These are phyloP conservation scores for Colletotrichum destructivum DNA, from an alignment of 2,329 filamentous ascomycete species.

Conservation along the genomic window DNA sequence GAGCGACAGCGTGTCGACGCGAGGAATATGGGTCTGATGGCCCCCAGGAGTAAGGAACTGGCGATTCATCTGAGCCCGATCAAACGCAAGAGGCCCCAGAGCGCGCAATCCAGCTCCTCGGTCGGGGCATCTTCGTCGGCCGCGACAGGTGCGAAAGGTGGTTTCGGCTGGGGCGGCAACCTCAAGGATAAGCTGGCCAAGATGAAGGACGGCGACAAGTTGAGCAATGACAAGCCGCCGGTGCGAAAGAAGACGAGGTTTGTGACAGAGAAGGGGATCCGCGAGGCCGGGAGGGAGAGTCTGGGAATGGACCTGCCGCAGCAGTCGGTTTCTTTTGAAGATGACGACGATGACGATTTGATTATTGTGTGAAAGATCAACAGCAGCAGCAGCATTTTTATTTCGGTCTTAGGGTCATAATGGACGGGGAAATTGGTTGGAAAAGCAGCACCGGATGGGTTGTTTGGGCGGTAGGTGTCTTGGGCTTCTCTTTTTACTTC, in stretches of 20 bases:
- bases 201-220: conserved; percentile 74
- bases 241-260: conserved; percentile 84
- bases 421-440: not conserved
- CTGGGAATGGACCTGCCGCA: conserved; percentile 67
- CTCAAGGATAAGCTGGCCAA: conserved; percentile 70
- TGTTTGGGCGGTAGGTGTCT: conserved; percentile 10
- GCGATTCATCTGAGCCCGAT: conserved; percentile 71
- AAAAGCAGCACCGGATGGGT: not conserved
- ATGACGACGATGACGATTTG: conserved; percentile 67
- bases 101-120: conserved; percentile 57
- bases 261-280: conserved; percentile 82
- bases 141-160: conserved; percentile 46
- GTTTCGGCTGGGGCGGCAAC: conserved; percentile 71
- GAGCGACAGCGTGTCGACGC: conserved; percentile 59
- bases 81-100: conserved; percentile 73
- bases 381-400: conserved; percentile 2
- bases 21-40: conserved; percentile 59
- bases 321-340: conserved; percentile 44
- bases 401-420: conserved; percentile 7
- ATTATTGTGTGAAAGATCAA: conserved; percentile 52
- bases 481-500: not conserved
- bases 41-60: conserved; percentile 55
- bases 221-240: conserved; percentile 56
- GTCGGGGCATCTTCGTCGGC: conserved; percentile 42
- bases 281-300: conserved; percentile 83